These are phyloP conservation scores for Gossypium stocksii DNA, from an alignment of 345 rosid species.

Conservation along the genomic window DNA sequence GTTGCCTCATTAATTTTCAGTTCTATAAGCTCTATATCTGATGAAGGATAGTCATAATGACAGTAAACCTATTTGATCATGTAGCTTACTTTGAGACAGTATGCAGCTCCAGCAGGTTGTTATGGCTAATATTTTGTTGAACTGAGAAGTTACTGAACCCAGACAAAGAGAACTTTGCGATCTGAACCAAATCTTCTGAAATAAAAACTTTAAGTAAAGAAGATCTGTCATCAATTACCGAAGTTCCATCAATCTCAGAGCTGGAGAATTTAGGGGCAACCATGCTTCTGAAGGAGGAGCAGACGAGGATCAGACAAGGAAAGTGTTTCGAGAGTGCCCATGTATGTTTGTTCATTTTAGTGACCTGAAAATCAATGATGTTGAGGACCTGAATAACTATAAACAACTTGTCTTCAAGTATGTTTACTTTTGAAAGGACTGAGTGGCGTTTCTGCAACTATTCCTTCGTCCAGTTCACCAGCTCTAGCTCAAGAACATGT, in stretches of 20 bases:
- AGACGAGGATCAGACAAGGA: constrained; percentile 42
- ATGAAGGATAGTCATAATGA: background rate
- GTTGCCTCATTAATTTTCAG: background rate
- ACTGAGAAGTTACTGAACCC: constrained; percentile 33
- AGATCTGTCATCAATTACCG: constrained; percentile 37
- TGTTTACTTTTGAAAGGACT: constrained; percentile 10
- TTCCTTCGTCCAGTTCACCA: background rate
- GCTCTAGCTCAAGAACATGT: background rate
- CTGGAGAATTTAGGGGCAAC: constrained; percentile 77
- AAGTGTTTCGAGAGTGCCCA: constrained; percentile 64
- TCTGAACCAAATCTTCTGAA: constrained; percentile 38
- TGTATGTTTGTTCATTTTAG: constrained; percentile 65
- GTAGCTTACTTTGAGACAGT: background rate
- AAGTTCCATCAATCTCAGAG: constrained; percentile 62
- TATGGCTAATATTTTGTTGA: background rate
- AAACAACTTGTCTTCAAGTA: constrained; percentile 42
- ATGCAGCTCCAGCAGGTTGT: background rate
- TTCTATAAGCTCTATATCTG: background rate
- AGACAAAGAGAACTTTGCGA: constrained; percentile 26
- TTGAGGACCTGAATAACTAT: constrained; percentile 68
- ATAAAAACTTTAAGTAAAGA: constrained; percentile 29
- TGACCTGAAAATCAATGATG: constrained; percentile 72
- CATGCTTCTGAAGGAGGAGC: constrained; percentile 60
- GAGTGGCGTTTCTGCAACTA: background rate
- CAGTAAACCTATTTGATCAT: background rate